Evolutionary conservation across 164 flowering plant genomes (phyloP), one percentile per base, ranked within the genome.

Genomic region (Annona squamosa): DNA sequence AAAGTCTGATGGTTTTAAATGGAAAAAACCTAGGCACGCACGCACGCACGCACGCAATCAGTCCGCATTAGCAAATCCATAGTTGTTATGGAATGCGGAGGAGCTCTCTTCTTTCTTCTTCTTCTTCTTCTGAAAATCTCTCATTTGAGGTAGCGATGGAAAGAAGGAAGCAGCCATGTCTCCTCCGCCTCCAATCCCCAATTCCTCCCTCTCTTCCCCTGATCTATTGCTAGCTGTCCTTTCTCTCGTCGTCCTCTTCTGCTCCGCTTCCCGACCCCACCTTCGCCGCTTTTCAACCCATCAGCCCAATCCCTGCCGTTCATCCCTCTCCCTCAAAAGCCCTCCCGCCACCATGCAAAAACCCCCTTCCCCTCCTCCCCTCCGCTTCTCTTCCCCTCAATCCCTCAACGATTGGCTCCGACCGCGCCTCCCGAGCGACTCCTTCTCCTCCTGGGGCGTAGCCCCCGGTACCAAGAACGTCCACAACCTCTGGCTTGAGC

Each of bases 391-490:
- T 26, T 79, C 83, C 75, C 97, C 97, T 1, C 88, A 90, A 57
- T 86, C 93, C 10, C 92, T 95, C 78, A 84, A 93, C 71, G 88
- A 91, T 4, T 95, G 97, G 97, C 91, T 95, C 74, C 74, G 70
- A 65, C 93, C 93, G 0, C 89, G 96, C 17, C 72, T 93, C 48
- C 89, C 91, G 26, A 79, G 87, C 43, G 91, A 90, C 47, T 84
- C 90, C 0, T 84, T 95, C 70, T 82, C 91, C 44, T 77, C 92
- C 9, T 95, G 99, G 98, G 98, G 99, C 3, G 80, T 84, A 69
- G 85, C 77, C 41, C 96, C 97, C 10, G 99, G 99, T 48, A 95
- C 99, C 78, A 95, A 95, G 76, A 95, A 92, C 84, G 84, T 95
- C 73, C 90, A 91, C 80, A 93, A 91, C 73, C 90, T 95, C 75